A percentile compares a stretch with the other conserved stretches of the same genome.
Conservation (phyloP, 345 rosid species). For the Ceriops decandra region DNA sequence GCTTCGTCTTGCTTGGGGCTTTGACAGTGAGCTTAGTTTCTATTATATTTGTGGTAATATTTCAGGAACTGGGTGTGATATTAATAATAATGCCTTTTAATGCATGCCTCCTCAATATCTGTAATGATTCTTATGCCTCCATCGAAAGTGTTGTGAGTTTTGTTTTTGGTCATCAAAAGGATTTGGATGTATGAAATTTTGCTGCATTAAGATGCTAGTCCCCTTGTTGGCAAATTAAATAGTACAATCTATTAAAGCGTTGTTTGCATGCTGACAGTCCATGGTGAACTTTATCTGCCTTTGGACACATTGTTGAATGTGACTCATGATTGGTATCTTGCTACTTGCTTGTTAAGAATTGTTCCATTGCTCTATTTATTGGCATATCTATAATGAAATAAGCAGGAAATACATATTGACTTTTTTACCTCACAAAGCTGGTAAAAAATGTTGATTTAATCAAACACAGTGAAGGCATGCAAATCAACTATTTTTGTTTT, state of each 20-base stretch:
- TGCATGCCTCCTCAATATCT: neutral
- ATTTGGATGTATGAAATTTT: neutral
- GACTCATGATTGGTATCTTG: neutral
- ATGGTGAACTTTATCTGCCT: too few relatives aligned
- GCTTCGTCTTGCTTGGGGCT: conserved; percentile 90
- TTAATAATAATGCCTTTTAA: neutral
- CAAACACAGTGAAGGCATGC: neutral
- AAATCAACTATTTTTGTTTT: neutral
- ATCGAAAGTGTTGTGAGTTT: neutral
- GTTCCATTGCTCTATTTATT: neutral
- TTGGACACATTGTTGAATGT: too few relatives aligned
- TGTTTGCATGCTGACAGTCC: too few relatives aligned
- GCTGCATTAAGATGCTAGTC: neutral
- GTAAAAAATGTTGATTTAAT: neutral
- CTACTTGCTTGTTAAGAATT: neutral
- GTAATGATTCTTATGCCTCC: neutral
- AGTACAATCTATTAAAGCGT: too few relatives aligned
- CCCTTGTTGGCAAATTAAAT: too few relatives aligned
- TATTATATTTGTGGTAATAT: conserved; percentile 93
- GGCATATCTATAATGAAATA: neutral
- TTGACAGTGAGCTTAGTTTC: conserved; percentile 80
- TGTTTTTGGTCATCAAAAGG: neutral
- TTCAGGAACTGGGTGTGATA: conserved; percentile 22
- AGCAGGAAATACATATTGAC: neutral
- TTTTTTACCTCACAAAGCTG: neutral